Percentiles rank a stretch among this genome's conserved stretches.
Conservation (phyloP, 805 yeast species). For the Metschnikowia drakensbergensis region DNA sequence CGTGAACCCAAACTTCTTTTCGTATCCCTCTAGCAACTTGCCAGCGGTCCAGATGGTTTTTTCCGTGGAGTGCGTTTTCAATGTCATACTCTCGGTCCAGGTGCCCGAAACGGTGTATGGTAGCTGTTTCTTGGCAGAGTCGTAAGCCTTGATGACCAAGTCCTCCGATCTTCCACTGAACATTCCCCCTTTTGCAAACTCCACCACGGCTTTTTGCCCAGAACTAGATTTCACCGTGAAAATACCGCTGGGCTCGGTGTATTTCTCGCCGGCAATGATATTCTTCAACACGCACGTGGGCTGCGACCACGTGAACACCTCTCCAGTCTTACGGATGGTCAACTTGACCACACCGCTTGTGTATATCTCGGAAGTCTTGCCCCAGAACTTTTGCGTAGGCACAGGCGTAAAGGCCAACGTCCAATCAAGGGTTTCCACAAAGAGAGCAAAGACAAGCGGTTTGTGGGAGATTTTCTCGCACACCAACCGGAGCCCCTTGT, state of each 20-base stretch:
- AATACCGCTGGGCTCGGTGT: constrained; percentile 77
- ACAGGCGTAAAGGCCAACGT: constrained; percentile 56
- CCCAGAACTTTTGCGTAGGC: constrained; percentile 91
- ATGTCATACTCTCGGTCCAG: constrained; percentile 72
- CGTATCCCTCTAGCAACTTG: constrained; percentile 52
- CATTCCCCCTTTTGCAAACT: constrained; percentile 78
- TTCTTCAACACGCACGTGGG: constrained; percentile 83
- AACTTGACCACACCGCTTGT: constrained; percentile 69
- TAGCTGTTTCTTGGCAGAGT: constrained; percentile 31
- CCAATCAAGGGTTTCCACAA: constrained; percentile 74
- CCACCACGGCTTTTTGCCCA: constrained; percentile 68
- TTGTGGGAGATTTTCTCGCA: constrained; percentile 86
- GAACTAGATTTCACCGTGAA: constrained; percentile 62
- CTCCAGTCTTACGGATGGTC: constrained; percentile 57
- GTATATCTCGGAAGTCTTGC: constrained; percentile 80
- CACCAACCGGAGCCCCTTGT: constrained; percentile 65
- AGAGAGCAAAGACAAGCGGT: constrained; percentile 81
- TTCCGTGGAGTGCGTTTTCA: constrained; percentile 40
- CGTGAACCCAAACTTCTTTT: constrained; percentile 80
- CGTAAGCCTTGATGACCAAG: constrained; percentile 43
- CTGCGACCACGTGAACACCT: constrained; percentile 72
- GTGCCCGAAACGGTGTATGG: constrained; percentile 58
- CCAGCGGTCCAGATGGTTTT: constrained; percentile 69
- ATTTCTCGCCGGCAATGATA: constrained; percentile 91
- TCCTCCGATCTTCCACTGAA: constrained; percentile 81